Conservation (phyloP, 202 grass and related monocot genomes). For the Setaria viridis region DNA sequence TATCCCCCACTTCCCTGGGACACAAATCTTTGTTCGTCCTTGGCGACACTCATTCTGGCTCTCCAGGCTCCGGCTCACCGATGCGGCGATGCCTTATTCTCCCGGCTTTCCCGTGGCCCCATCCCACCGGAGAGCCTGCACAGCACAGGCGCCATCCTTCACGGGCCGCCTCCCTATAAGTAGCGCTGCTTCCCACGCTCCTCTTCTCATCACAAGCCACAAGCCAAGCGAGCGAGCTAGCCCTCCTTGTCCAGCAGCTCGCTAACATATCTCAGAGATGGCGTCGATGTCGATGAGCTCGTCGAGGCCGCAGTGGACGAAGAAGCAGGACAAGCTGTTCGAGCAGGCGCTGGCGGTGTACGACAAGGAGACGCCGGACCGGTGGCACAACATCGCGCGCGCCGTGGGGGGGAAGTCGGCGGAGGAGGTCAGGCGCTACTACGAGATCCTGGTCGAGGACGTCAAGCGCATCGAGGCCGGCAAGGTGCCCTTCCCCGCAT, state of each 20-base stretch:
- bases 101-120: constrained; percentile 7
- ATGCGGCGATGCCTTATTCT: constrained; percentile 34
- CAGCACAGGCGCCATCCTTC: background rate
- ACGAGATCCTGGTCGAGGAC: constrained; percentile 66
- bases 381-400: constrained; percentile 84
- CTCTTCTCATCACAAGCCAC: constrained; percentile 38
- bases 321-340: constrained; percentile 73
- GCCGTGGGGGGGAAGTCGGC: constrained; percentile 61
- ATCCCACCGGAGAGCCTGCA: background rate
- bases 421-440: constrained; percentile 73
- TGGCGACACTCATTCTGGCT: constrained; percentile 35
- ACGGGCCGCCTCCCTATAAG: constrained; percentile 51
- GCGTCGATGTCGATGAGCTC: constrained; percentile 58
- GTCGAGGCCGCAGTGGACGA: constrained; percentile 61
- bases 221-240: background rate
- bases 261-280: constrained; percentile 11
- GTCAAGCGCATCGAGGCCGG: constrained; percentile 66
- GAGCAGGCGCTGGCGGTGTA: constrained; percentile 84
- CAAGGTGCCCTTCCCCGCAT: constrained; percentile 66
- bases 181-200: constrained; percentile 13
- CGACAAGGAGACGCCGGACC: constrained; percentile 81
- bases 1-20: constrained; percentile 43
- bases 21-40: constrained; percentile 44
- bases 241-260: background rate
- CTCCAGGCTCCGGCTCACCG: constrained; percentile 32